phyloP scores from a whole-genome alignment of 345 rosid genomes.

The Pistacia atlantica region DNA sequence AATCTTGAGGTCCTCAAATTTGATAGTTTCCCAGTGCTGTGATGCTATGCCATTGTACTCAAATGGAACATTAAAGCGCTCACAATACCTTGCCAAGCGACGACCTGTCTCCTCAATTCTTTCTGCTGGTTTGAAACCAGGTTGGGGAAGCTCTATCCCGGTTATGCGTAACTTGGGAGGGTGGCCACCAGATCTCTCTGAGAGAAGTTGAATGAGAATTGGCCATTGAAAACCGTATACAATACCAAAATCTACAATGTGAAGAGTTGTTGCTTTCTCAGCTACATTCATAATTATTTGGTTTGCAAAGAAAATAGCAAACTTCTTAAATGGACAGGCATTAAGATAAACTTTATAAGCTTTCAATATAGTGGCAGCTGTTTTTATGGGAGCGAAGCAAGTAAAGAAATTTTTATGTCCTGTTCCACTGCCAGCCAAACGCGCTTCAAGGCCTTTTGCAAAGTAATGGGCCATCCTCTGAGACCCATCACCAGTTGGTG shows the following conservation, averaged over 20 bases:
- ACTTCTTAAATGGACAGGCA: conserved; percentile 62
- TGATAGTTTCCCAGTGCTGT: conserved; percentile 71
- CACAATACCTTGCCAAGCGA: conserved; percentile 64
- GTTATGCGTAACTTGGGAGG: conserved; percentile 76
- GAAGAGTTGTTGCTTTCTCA: conserved; percentile 59
- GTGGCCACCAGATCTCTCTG: conserved; percentile 38
- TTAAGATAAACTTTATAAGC: conserved; percentile 54
- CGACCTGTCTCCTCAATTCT: conserved; percentile 72
- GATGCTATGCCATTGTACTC: conserved; percentile 66
- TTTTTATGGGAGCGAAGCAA: conserved; percentile 35
- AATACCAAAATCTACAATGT: conserved; percentile 85
- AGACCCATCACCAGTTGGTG: conserved; percentile 67
- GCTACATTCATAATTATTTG: conserved; percentile 50
- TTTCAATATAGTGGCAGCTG: conserved; percentile 67
- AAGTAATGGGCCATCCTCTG: conserved; percentile 87
- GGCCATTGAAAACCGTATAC: conserved; percentile 93
- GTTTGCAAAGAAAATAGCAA: conserved; percentile 57
- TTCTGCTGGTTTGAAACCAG: conserved; percentile 72
- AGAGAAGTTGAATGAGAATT: conserved; percentile 60
- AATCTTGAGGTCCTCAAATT: conserved; percentile 64
- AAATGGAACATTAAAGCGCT: conserved; percentile 71
- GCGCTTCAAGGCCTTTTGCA: conserved; percentile 80
- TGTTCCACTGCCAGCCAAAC: conserved; percentile 53
- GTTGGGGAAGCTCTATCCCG: conserved; percentile 80
- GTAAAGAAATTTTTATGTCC: conserved; percentile 35